A percentile compares a stretch with the other conserved stretches of the same genome.
phyloP scores from a whole-genome alignment of 169 alveolate species.

The Toxoplasma gondii region DNA sequence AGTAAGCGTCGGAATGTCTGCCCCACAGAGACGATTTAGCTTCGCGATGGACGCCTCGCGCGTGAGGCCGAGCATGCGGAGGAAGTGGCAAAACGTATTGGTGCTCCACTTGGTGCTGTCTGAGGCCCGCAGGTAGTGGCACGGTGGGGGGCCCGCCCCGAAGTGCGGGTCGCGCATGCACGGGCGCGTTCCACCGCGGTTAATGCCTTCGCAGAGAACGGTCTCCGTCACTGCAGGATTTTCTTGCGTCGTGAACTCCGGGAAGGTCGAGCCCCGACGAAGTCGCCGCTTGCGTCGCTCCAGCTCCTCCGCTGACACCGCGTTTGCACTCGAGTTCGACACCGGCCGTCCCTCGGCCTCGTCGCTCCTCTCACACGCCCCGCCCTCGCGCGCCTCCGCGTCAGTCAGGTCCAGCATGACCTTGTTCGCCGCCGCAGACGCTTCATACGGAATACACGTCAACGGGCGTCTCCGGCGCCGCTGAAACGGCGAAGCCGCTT shows the following conservation, averaged over 20 bases:
- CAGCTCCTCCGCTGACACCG: neutral
- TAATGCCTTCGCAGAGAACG: conserved; percentile 35
- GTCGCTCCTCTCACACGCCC: neutral
- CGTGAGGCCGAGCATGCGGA: conserved; percentile 26
- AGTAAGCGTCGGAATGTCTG: conserved; percentile 33
- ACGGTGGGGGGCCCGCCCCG: neutral
- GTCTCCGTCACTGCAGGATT: conserved; percentile 26
- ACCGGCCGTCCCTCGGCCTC: neutral
- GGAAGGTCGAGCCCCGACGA: conserved; percentile 41
- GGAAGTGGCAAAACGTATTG: conserved; percentile 14
- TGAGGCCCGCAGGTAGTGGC: conserved; percentile 33
- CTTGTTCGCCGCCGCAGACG: neutral
- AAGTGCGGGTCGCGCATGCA: neutral
- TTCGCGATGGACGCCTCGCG: conserved; percentile 28
- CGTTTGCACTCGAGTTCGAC: neutral
- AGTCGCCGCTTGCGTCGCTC: conserved; percentile 9
- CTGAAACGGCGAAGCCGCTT: neutral
- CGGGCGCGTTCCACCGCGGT: conserved; percentile 30
- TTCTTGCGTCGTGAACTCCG: conserved; percentile 43
- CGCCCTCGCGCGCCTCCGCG: neutral
- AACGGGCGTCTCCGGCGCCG: conserved; percentile 1
- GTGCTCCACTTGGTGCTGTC: conserved; percentile 50
- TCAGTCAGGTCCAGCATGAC: neutral
- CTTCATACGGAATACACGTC: neutral
- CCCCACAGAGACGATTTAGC: neutral